A percentile compares a stretch with the other conserved stretches of the same genome.
Conservation (phyloP, 2,329 filamentous ascomycete species). For the Neophaeococcomyces mojaviensis region DNA sequence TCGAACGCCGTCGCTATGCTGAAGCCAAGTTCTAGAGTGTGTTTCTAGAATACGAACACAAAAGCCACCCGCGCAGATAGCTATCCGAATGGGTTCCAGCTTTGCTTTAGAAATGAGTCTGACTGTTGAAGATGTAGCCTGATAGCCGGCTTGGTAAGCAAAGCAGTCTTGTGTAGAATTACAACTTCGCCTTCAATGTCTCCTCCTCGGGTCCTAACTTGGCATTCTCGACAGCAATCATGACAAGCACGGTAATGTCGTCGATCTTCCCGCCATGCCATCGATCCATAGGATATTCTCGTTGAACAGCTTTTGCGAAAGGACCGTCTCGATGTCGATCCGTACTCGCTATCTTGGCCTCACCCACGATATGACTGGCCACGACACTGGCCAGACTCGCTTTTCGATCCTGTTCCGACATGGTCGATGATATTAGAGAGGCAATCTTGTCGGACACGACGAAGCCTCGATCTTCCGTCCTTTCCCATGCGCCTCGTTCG, state of each 20-base stretch:
- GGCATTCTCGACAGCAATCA: constrained; percentile 61
- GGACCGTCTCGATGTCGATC: constrained; percentile 79
- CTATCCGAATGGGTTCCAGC: no score
- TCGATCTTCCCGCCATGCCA: constrained; percentile 93
- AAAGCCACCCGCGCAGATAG: no score
- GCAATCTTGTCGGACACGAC: constrained; percentile 55
- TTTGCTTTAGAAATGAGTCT: no score
- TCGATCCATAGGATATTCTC: constrained; percentile 73
- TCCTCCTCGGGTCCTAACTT: neutral
- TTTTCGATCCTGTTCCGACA: constrained; percentile 33
- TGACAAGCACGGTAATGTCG: constrained; percentile 83
- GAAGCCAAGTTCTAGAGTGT: no score
- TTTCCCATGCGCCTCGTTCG: constrained; percentile 63
- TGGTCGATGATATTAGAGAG: constrained; percentile 30
- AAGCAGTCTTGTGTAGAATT: neutral
- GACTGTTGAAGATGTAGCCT: no score
- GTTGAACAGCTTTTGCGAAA: constrained; percentile 90
- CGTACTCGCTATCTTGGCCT: constrained; percentile 76
- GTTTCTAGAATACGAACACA: no score
- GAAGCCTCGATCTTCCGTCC: constrained; percentile 51
- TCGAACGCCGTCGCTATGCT: no score
- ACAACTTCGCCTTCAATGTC: constrained; percentile 19
- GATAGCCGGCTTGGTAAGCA: no score
- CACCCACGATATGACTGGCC: constrained; percentile 68
- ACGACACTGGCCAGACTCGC: constrained; percentile 67